These are phyloP conservation scores for Ogataea minuta DNA, from an alignment of 805 yeast species.

Conservation along the genomic window DNA sequence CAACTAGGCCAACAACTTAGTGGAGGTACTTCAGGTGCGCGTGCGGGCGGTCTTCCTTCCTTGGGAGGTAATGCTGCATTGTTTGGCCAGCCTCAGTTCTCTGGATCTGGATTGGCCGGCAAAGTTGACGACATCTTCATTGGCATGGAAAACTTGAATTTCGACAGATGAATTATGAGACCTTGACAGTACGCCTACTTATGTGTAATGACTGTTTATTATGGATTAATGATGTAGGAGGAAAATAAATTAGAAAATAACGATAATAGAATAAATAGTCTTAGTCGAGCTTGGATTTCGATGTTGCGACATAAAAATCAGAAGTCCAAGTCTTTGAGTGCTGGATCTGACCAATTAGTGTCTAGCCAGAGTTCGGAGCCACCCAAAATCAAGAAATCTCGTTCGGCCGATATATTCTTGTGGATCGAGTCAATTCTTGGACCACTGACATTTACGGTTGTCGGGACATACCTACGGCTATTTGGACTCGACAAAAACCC, in stretches of 20 bases:
- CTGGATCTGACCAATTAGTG: not conserved
- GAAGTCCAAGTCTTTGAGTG: no score
- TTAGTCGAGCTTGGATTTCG: not conserved
- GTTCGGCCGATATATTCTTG: not conserved
- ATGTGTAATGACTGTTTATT: conserved; percentile 16
- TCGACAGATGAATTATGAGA: conserved; percentile 22
- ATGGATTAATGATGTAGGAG: conserved; percentile 1
- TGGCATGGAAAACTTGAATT: conserved; percentile 30
- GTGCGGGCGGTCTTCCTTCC: conserved; percentile 20
- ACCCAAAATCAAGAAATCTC: not conserved
- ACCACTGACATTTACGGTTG: conserved; percentile 42
- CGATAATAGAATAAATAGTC: not conserved
- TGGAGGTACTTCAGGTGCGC: conserved; percentile 12
- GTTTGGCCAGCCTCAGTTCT: conserved; percentile 28
- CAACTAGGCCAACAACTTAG: conserved; percentile 17
- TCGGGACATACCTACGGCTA: conserved; percentile 56
- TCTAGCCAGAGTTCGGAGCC: not conserved
- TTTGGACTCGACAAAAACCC: conserved; percentile 55
- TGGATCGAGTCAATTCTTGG: conserved; percentile 36
- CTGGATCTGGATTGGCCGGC: conserved; percentile 26
- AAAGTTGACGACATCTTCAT: conserved; percentile 28
- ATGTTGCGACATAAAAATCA: conserved; percentile 3
- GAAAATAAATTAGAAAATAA: not conserved
- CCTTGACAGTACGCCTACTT: conserved; percentile 9
- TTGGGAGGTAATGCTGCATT: conserved; percentile 13